A percentile compares a stretch with the other conserved stretches of the same genome.
These are phyloP conservation scores for Tuctoria greenei DNA, from an alignment of 176 grass and related monocot genomes.

Conservation along the genomic window DNA sequence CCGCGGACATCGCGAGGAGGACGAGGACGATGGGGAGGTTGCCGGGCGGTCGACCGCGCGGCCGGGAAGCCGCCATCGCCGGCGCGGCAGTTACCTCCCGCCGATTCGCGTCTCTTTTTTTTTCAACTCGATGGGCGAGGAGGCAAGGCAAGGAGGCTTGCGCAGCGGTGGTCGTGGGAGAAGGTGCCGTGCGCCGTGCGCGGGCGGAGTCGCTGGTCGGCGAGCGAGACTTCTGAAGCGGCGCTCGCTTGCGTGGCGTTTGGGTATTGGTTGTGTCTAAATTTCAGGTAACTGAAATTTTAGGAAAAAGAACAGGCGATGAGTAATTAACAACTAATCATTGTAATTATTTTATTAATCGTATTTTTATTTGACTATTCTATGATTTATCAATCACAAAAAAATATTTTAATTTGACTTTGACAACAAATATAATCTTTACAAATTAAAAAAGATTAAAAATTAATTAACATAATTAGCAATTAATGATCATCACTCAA, in stretches of 20 bases:
- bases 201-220: slow-evolving; percentile 28
- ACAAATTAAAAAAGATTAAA: too few species aligned
- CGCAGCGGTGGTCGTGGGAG: background rate
- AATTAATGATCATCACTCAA: too few species aligned
- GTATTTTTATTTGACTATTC: too few species aligned
- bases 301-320: too few species aligned
- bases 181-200: slow-evolving; percentile 38
- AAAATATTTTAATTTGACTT: too few species aligned
- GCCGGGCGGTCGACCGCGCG: background rate
- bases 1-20: slow-evolving; percentile 14
- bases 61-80: slow-evolving; percentile 26
- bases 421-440: too few species aligned
- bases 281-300: too few species aligned
- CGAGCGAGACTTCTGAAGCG: background rate
- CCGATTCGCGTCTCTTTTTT: background rate
- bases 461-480: too few species aligned
- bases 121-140: background rate
- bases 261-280: too few species aligned
- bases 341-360: too few species aligned
- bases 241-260: slow-evolving; percentile 21
- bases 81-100: background rate
- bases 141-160: background rate
- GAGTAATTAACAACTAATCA: too few species aligned
- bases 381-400: too few species aligned
- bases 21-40: background rate